Base-by-base conservation (phyloP, 352 stramenopile genomes). In the Pythium oligandrum region DNA sequence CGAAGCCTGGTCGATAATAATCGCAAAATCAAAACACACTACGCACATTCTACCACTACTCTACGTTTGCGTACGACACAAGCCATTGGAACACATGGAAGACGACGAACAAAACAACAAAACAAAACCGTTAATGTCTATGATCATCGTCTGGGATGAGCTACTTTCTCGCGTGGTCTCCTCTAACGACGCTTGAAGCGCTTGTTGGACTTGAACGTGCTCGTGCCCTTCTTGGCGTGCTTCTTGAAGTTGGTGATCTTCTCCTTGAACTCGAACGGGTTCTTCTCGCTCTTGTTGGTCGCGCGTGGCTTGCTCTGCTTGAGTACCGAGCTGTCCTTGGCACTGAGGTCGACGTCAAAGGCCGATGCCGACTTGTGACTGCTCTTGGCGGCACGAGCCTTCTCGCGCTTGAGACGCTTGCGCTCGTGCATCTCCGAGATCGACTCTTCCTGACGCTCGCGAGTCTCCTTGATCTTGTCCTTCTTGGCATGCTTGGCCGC, bases 181-280 rank as follows among this genome's bases (percentile, higher is more conserved):
- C 44, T 48, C 78, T 88, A 80, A 68, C 84, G 78, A 59, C 84
- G 82, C 52, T 88, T 88, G 81, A 87, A 96, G 51, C 87, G 86
- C 48, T 66, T 47, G 72, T 97, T 96, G 58, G 86, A 96, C 73
- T 97, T 97, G 70, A 97, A 97, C 40, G 82, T 71, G 51, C 70
- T 79, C 40, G 71, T 73, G 26, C 79, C 72, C 65, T 91, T 90
- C 73, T 97, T 96, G 32, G 83, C 81, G 55, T 95, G 77, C 67
- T 93, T 94, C 71, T 94, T 93, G 53, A 76, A 88, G 65, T 86
- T 77, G 63, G 87, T 96, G 65, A 96, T 95, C 56, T 94, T 95
- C 74, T 95, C 81, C 66, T 96, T 95, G 66, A 93, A 93, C 64
- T 90, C 82, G 57, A 90, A 94, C 32, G 61, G 51, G 50, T 77